Base-by-base conservation (phyloP, 768 basidiomycete genomes). In the Hygrocybe punicea region DNA sequence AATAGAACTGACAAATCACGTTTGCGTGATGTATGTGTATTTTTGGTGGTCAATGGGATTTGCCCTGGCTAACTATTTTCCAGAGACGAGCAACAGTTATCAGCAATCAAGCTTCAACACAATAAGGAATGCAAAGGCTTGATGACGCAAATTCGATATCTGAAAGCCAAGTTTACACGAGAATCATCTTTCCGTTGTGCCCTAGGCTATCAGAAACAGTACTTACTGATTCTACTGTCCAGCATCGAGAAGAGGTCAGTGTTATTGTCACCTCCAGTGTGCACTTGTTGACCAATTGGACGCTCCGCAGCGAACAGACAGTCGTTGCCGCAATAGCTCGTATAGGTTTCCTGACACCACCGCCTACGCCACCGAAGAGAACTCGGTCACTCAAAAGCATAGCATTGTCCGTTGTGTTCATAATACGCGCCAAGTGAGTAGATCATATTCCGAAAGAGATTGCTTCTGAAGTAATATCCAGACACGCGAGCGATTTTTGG, bases 91-190 rank as follows among this genome's bases (percentile, higher is more conserved):
- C 65, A 62, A 14, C 81, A 85, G 64, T 60, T 91, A 4, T 75
- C 77, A 2, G 73, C 75, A 11, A 65, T 91, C 60, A 85, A 80
- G 61, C 62, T 73, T 2, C 85, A 84, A 69, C 91, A 93, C 67
- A 91, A 89, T 60, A 83, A 84, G 60, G 93, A 98, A 67, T 89
- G 89, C 76, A 94, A 93, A 67, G 92, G 93, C 8, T 76, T 98
- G 17, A 85, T 98, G 49, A 83, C 91, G 7, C 93, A 97, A 69
- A 93, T 97, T 57, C 82, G 80, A 40, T 98, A 97, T 71, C 78
- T 98, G 62, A 96, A 98, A 69, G 88, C 89, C 54, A 93, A 92
- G 67, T 95, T 87, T 71, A 88, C 84, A 2, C 82, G 96, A 23
- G 97, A 99, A 73, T 82, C 86, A 9, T 78, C 79, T 1, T 83